Evolutionary conservation across 1,284 basidiomycete species (phyloP), one percentile per base, ranked within the genome.

Genomic region (Bjerkandera adusta): DNA sequence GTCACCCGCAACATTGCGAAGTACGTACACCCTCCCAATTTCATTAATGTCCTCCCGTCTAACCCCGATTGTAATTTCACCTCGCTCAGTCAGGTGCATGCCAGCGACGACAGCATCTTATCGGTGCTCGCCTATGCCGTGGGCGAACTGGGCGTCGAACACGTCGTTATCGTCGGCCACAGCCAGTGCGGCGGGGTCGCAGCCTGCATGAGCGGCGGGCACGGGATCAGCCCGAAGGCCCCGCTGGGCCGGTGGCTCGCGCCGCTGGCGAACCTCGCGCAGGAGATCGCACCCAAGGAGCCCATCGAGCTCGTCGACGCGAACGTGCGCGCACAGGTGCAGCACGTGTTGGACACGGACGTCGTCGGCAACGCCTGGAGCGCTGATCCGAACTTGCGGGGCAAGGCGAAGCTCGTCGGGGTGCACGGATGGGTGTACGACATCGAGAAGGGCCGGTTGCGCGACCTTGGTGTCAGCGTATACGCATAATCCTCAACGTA

Each of bases 361-460:
- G 76, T 83, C 3, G 77, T 97, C 42, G 63, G 68, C 55, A 65
- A 77, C 45, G 89, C 88, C 34, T 96, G 92, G 92, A 75, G 29
- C 39, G 13, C 18, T 10, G 49, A 39, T 13, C 20, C 45, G 33
- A 29, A 39, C 12, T 29, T 33, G 26, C 37, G 39, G 37, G 49
- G 60, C 27, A 64, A 72, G 46, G 79, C 79, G 25, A 83, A 79
- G 65, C 68, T 76, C n/a, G 70, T 93, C 32, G 77, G 70, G 64
- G 79, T 94, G 7, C 90, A 95, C 59, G 92, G 92, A 2, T 92
- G 87, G 86, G 78, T 94, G 32, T 94, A 91, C 64, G 82, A 91
- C 45, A 65, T 94, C 48, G 77, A 72, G 43, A 77, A 72, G 8
- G 92, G 92, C 7, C 70, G 69, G 44, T 67, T 95, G 65, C 72